phyloP scores from a whole-genome alignment of 2,329 filamentous ascomycete species.

The Nothophaeocryptopus gaeumannii region DNA sequence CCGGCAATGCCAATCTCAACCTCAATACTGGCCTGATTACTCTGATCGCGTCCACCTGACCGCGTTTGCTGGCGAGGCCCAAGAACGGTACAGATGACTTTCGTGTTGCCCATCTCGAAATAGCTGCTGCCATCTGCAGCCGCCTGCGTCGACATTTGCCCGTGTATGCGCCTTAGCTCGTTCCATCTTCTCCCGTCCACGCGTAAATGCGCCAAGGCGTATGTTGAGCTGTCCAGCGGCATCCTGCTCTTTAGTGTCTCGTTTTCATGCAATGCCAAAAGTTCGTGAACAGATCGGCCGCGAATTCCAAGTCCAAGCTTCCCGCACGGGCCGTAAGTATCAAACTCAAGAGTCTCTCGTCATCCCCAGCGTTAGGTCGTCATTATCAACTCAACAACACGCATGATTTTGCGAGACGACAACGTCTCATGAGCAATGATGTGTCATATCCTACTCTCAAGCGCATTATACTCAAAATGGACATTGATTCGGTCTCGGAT shows the following conservation, averaged over 20 bases:
- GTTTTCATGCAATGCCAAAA: too few species aligned
- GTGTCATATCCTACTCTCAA: neutral
- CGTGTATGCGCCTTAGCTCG: slow-evolving; percentile 83
- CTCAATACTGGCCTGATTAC: slow-evolving; percentile 63
- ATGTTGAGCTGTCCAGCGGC: slow-evolving; percentile 93
- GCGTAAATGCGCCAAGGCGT: slow-evolving; percentile 72
- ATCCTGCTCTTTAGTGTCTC: slow-evolving; percentile 48
- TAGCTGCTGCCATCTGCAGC: slow-evolving; percentile 91
- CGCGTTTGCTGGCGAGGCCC: slow-evolving; percentile 73
- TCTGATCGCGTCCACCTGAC: slow-evolving; percentile 44
- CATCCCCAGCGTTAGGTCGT: too few species aligned
- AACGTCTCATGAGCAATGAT: slow-evolving; percentile 1
- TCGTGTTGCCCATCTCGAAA: slow-evolving; percentile 95
- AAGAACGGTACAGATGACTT: slow-evolving; percentile 87
- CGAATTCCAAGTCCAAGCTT: too few species aligned
- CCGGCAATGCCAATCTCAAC: slow-evolving; percentile 84
- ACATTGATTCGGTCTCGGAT: too few species aligned
- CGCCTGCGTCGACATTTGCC: slow-evolving; percentile 87
- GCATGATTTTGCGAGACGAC: neutral
- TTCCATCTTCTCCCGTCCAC: slow-evolving; percentile 86
- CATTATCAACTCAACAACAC: too few species aligned
- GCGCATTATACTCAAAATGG: too few species aligned
- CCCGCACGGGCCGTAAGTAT: too few species aligned
- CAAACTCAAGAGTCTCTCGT: too few species aligned
- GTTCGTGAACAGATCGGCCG: too few species aligned